Base-by-base conservation (phyloP, 2,329 filamentous ascomycete genomes). In the Colletotrichum theobromicola region DNA sequence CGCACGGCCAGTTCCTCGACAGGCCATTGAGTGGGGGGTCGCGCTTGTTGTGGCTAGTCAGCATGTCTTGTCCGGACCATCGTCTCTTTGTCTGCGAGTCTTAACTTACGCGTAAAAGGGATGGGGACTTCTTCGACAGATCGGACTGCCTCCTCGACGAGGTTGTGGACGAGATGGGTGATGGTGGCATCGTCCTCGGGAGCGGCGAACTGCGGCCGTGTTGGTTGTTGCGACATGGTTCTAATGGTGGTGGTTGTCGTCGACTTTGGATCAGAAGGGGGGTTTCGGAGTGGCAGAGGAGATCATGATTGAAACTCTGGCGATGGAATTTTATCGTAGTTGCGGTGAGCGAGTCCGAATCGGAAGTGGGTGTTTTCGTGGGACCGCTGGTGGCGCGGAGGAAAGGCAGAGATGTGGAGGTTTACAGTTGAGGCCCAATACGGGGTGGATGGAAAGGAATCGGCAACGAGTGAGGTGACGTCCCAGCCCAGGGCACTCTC, bases 101-200 rank as follows among this genome's bases (percentile, higher is more conserved):
- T 61, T 55, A 16, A 75, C 72, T 72, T 50, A 75, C 72, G 72
- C 46, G 68, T 53, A 18, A 75, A 24, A 7, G 72, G 72, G 2
- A 75, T 75, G 3, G 63, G 30, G 1, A 75, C 63, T 34, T 42
- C 72, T 21, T 75, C 72, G 15, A 58, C 57, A n/a, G 72, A 75
- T 28, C 72, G 72, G 55, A 75, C 72, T 5, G 72, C 72, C 26
- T 67, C 63, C 35, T 75, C 72, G 46, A 75, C 68, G 9, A 75
- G 69, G 12, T 72, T 67, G 15, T 75, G 72, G 21, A 75, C 69
- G 46, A 75, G 69, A 62, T 67, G 62, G 15, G 72, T 67, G 63
- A 67, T 72, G 57, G 61, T 30, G 9, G 68, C 57, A 46, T 67
- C 72, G 34, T 72, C 69, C 26, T 60, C 57, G 10, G 62, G 69